These are phyloP conservation scores for Boletus rubropictus DNA, from an alignment of 768 basidiomycete genomes.

Conservation along the genomic window DNA sequence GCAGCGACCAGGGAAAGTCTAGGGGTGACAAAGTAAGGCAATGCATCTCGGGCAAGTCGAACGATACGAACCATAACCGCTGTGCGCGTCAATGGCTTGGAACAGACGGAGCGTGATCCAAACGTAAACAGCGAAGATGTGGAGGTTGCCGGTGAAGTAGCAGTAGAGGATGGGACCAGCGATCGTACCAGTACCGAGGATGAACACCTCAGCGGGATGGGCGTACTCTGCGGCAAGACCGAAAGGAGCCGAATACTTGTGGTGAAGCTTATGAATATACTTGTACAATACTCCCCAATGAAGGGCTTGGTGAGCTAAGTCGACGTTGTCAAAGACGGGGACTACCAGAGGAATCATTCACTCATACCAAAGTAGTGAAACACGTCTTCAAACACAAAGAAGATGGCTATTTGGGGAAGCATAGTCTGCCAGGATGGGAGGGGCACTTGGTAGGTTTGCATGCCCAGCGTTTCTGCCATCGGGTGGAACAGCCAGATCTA, in stretches of 20 bases:
- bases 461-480: conserved; percentile 78
- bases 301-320: conserved; percentile 77
- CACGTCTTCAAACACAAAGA: conserved; percentile 94
- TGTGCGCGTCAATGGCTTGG: conserved; percentile 97
- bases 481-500: conserved; percentile 93
- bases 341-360: not conserved
- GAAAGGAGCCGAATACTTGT: conserved; percentile 95
- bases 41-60: not conserved
- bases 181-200: conserved; percentile 90
- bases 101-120: conserved; percentile 94
- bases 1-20: conserved; percentile 98
- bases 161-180: conserved; percentile 84
- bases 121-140: conserved; percentile 88
- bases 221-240: conserved; percentile 98
- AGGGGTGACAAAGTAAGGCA: not conserved
- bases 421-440: conserved; percentile 72
- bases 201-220: conserved; percentile 93
- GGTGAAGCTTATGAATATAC: conserved; percentile 95
- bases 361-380: conserved; percentile 82
- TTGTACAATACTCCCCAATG: conserved; percentile 84
- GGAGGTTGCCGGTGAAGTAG: conserved; percentile 62
- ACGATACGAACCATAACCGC: conserved; percentile 71
- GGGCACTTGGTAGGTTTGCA: conserved; percentile 90
- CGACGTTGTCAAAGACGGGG: not conserved
- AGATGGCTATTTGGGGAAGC: conserved; percentile 72